A percentile compares a stretch with the other conserved stretches of the same genome.
Conservation (phyloP, 306 rosid species). For the Inga oerstediana region DNA sequence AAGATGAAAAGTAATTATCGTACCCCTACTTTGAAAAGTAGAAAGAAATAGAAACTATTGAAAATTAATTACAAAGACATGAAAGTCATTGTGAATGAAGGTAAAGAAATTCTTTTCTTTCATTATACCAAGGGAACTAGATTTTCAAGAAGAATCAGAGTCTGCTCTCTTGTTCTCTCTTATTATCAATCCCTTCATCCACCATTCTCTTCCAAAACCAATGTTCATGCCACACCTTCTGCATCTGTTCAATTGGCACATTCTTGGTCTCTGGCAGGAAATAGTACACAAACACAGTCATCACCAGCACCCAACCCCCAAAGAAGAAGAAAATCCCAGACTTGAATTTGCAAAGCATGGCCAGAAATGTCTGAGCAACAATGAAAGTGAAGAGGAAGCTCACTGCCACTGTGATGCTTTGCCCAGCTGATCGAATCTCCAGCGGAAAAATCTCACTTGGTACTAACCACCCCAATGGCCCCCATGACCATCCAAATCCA, state of each 20-base stretch:
- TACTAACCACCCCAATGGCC: slow-evolving; percentile 1
- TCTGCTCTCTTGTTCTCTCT: background rate
- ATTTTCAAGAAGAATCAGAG: background rate
- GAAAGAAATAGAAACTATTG: background rate
- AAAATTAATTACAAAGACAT: background rate
- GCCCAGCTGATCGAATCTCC: slow-evolving; percentile 6
- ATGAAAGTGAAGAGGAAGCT: slow-evolving; percentile 7
- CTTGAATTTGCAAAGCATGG: slow-evolving; percentile 6
- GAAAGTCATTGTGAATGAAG: background rate
- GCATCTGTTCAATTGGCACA: background rate
- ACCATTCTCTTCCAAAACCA: slow-evolving; percentile 7
- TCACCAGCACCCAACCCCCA: background rate
- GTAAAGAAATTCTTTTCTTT: background rate
- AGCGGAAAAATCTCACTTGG: background rate
- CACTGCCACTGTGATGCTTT: slow-evolving; percentile 8
- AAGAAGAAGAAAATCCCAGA: slow-evolving; percentile 5
- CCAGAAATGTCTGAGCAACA: background rate
- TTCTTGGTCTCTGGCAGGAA: background rate
- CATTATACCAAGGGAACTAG: background rate
- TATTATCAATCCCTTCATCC: background rate
- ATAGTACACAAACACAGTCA: slow-evolving; percentile 2
- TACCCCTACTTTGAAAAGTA: background rate
- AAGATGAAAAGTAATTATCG: background rate
- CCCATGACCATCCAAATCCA: slow-evolving; percentile 5
- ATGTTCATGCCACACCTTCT: background rate